Conservation (phyloP, 805 yeast species). For the Hyphopichia homilentoma region DNA sequence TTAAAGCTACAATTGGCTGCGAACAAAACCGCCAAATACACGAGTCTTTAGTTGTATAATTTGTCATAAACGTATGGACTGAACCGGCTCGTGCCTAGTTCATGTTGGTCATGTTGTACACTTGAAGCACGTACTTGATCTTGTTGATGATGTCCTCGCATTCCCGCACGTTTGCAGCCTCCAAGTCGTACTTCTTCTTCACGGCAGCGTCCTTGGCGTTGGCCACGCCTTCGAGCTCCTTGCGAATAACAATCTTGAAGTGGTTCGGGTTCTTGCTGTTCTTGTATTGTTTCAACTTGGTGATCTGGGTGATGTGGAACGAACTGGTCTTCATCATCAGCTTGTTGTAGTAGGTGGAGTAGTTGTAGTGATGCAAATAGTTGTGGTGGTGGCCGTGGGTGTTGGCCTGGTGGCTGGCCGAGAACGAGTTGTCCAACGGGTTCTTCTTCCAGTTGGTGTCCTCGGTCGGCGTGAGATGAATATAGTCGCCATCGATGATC, state of each 20-base stretch:
- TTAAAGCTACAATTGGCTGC: too few species aligned
- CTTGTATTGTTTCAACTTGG: slow-evolving; percentile 69
- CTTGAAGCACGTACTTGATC: slow-evolving; percentile 53
- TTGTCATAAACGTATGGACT: too few species aligned
- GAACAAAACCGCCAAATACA: too few species aligned
- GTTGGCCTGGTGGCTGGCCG: slow-evolving; percentile 10
- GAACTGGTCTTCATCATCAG: slow-evolving; percentile 80
- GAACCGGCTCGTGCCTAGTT: too few species aligned
- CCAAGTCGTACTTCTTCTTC: slow-evolving; percentile 82
- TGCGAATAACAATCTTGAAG: slow-evolving; percentile 70
- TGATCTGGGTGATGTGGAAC: slow-evolving; percentile 77
- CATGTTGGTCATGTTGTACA: slow-evolving; percentile 40
- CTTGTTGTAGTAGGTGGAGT: slow-evolving; percentile 48
- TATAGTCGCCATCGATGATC: slow-evolving; percentile 91
- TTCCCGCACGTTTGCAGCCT: slow-evolving; percentile 58
- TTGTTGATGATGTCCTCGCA: slow-evolving; percentile 76
- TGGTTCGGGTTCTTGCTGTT: slow-evolving; percentile 62
- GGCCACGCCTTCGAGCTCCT: slow-evolving; percentile 21
- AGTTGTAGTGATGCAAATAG: slow-evolving; percentile 36
- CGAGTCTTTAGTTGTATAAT: too few species aligned
- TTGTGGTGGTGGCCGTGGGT: slow-evolving; percentile 29
- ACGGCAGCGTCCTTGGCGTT: slow-evolving; percentile 49
- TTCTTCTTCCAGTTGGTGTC: slow-evolving; percentile 48
- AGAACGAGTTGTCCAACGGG: slow-evolving; percentile 29
- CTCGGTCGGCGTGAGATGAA: slow-evolving; percentile 83